These are phyloP conservation scores for Chaetothyriales sp. DNA, from an alignment of 2,329 filamentous ascomycete species.

Conservation along the genomic window DNA sequence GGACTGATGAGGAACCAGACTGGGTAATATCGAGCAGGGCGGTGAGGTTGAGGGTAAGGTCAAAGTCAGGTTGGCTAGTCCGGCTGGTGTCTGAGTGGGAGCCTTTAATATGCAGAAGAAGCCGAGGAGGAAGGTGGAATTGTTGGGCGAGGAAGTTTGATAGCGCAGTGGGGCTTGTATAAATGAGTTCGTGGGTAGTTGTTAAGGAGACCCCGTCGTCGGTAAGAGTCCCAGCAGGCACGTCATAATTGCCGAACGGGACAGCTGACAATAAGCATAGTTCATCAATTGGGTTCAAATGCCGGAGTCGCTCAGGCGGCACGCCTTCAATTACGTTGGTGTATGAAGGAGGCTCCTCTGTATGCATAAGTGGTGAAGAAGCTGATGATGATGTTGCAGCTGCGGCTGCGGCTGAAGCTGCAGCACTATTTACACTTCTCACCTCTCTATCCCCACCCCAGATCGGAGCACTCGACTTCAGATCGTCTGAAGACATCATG, in stretches of 20 bases:
- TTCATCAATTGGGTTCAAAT: conserved; percentile 10
- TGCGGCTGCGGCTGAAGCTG: neutral
- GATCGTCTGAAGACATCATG: neutral
- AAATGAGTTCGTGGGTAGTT: conserved; percentile 16
- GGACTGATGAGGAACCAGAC: neutral
- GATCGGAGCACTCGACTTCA: neutral
- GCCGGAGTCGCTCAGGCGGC: neutral
- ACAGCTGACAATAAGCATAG: conserved; percentile 14
- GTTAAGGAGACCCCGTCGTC: conserved; percentile 18
- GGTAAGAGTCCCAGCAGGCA: conserved; percentile 17
- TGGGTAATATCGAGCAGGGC: conserved; percentile 15
- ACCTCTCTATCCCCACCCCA: neutral
- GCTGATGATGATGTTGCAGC: neutral
- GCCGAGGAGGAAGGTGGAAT: conserved; percentile 20
- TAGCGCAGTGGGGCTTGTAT: conserved; percentile 15
- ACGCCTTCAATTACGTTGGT: neutral
- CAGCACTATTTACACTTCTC: neutral
- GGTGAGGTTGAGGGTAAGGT: conserved; percentile 19
- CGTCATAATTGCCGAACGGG: conserved; percentile 19
- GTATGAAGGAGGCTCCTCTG: neutral
- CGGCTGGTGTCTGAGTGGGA: conserved; percentile 6
- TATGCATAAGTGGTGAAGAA: neutral
- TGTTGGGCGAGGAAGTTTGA: conserved; percentile 20
- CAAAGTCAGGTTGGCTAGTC: conserved; percentile 16
- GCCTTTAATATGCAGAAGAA: conserved; percentile 19